Evolutionary conservation across 257 asterid species (phyloP), one percentile per base, ranked within the genome.

Genomic region (Rauvolfia tetraphylla): DNA sequence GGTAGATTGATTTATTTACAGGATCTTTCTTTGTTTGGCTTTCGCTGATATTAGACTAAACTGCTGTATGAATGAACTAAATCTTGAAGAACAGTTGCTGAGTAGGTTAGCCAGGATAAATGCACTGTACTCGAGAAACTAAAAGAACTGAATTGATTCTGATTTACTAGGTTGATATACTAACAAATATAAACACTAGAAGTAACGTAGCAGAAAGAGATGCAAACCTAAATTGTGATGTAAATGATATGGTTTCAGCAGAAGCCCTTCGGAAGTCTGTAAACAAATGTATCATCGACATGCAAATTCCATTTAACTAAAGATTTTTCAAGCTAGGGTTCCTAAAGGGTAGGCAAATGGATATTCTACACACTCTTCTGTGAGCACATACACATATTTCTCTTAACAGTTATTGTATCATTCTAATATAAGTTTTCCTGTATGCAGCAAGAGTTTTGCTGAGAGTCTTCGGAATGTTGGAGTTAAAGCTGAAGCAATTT

Each of bases 391-490:
- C n/a, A n/a, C n/a, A n/a, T 53, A 18, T 17, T 20, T 18, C 20
- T 53, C 8, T 20, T 53, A 17, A 1, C 58, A 53, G 20, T n/a
- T 27, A 59, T 3, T n/a, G 39, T 12, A 29, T 59, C 67, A 3
- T 29, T 29, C 2, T 17, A 34, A 17, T 7, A 20, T 38, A 36
- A 1, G 31, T 62, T 58, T 13, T 73, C 57, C 38, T 44, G 27
- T 51, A 56, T 71, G 67, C 91, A 95, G 99, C 78, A 89, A 81
- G 84, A 87, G 81, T 73, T 95, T 93, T 71, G 95, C 92, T 41
- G 97, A 93, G 80, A 84, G 92, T 71, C 97, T 95, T 48, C 92
- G 71, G 62, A 56, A 82, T 66, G 75, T 87, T 74, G 99, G 98
- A 78, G 98, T 85, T 34, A 83, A 90, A 78, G 98, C 97, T 6